Conservation (phyloP, 2,329 filamentous ascomycete species). For the Penicillium sp. region DNA sequence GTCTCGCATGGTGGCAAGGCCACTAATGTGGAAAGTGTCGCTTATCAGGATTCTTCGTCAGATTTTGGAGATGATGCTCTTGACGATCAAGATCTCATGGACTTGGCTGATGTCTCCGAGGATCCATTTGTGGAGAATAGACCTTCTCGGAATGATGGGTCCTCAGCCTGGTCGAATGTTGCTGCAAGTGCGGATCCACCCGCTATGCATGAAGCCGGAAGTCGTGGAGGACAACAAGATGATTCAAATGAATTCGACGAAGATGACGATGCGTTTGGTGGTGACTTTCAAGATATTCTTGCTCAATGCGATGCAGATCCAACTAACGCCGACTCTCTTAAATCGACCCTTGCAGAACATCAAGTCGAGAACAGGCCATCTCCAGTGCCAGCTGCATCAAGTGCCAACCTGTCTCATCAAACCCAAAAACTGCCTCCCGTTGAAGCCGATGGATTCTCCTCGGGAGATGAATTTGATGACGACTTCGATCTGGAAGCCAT, state of each 20-base stretch:
- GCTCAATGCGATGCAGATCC: conserved; percentile 49
- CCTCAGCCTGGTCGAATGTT: conserved; percentile 15
- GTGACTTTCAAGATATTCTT: conserved; percentile 54
- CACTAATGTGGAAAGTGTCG: too few relatives aligned
- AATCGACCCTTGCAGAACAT: conserved; percentile 7
- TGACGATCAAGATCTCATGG: conserved; percentile 41
- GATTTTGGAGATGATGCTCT: conserved; percentile 47
- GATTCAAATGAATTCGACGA: conserved; percentile 60
- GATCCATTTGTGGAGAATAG: conserved; percentile 26
- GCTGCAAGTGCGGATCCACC: conserved; percentile 7
- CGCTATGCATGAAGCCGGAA: conserved; percentile 6
- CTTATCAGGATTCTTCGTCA: conserved; percentile 31
- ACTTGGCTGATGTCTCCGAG: conserved; percentile 33
- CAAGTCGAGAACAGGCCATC: conserved; percentile 16
- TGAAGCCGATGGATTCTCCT: conserved; percentile 36
- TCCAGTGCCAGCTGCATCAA: conserved; percentile 1
- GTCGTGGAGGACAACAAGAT: too few relatives aligned
- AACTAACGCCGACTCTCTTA: conserved; percentile 10
- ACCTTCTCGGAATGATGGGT: conserved; percentile 10
- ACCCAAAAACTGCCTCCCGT: conserved; percentile 3
- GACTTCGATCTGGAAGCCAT: conserved; percentile 59
- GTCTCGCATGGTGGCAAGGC: too few relatives aligned
- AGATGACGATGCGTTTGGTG: conserved; percentile 57
- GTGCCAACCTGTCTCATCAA: background rate
- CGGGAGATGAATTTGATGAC: conserved; percentile 68